phyloP scores from a whole-genome alignment of 306 rosid genomes.

The Geum urbanum region DNA sequence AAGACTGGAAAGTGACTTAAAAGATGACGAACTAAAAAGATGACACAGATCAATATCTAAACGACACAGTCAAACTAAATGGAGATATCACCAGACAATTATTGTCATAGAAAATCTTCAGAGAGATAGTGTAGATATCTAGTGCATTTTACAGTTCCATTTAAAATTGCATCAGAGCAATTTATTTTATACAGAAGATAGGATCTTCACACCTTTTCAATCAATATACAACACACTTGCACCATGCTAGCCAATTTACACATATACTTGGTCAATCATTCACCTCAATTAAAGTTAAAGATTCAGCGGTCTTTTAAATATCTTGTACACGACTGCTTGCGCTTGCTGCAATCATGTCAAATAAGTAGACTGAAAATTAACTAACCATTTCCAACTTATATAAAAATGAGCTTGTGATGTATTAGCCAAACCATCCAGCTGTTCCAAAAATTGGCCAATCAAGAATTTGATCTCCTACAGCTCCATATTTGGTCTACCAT shows the following conservation, averaged over 20 bases:
- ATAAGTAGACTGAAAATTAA: background rate
- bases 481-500: background rate
- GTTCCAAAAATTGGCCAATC: background rate
- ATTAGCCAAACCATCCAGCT: conserved; percentile 9
- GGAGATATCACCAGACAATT: background rate
- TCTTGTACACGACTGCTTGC: too few relatives aligned
- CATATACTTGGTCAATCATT: background rate
- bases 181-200: background rate
- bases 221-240: background rate
- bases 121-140: background rate
- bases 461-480: background rate
- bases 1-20: background rate
- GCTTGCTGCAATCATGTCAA: background rate
- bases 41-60: background rate
- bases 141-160: background rate
- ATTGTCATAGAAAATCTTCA: background rate
- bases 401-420: background rate
- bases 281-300: background rate
- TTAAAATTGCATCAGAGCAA: background rate
- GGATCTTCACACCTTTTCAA: background rate
- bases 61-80: background rate
- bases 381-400: background rate
- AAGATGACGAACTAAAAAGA: background rate
- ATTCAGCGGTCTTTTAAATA: background rate
- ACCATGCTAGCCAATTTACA: background rate